Percentiles rank a stretch among this genome's conserved stretches.
Evolutionary conservation across 2,329 filamentous ascomycete species (phyloP).

Genomic region (Balansia obtecta): DNA sequence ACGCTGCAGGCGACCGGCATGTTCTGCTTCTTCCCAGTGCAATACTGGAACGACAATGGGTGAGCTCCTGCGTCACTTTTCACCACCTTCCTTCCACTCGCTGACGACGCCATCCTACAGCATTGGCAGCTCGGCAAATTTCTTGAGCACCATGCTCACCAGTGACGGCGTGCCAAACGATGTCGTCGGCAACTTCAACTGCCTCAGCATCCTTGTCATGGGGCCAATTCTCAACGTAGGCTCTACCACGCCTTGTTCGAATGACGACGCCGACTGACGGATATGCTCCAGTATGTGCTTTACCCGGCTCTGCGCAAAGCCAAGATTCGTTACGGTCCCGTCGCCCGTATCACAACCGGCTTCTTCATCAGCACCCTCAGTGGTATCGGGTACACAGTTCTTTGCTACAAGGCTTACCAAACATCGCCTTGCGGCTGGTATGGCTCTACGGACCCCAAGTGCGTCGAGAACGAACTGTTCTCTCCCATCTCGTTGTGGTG

Average conservation of each 20-base stretch:
- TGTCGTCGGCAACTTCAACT: constrained; percentile 45
- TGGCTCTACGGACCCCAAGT: constrained; percentile 12
- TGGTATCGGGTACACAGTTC: constrained; percentile 42
- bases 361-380: constrained; percentile 37
- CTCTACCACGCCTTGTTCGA: not conserved
- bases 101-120: constrained; percentile 7
- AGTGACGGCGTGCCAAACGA: constrained; percentile 46
- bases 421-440: constrained; percentile 32
- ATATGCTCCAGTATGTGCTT: constrained; percentile 18
- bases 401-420: constrained; percentile 48
- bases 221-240: constrained; percentile 15
- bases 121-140: constrained; percentile 22
- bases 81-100: not conserved
- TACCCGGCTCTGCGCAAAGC: constrained; percentile 42
- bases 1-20: constrained; percentile 29
- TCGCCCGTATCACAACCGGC: constrained; percentile 44
- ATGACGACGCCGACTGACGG: not conserved
- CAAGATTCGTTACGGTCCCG: constrained; percentile 43
- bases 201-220: constrained; percentile 43
- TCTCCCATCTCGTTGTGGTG: constrained; percentile 15
- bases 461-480: constrained; percentile 13
- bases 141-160: constrained; percentile 29
- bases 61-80: not conserved
- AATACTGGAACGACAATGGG: constrained; percentile 26
- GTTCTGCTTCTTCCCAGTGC: constrained; percentile 29